Evolutionary conservation across 331 rosid species (phyloP), one percentile per base, ranked within the genome.

Genomic region (Rosa hybrid): DNA sequence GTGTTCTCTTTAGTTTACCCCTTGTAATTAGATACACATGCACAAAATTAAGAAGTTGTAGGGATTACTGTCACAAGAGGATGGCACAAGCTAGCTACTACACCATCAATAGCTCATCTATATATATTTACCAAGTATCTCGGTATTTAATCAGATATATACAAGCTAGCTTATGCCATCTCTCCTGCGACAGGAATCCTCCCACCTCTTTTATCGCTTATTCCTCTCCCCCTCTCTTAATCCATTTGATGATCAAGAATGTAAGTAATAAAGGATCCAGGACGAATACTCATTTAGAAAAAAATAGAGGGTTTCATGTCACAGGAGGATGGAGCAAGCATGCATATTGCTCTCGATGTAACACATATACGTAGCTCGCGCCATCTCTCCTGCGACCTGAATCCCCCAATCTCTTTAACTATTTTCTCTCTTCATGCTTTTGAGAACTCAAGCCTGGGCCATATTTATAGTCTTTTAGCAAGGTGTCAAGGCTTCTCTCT

Each of bases 61-160:
- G 46, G 45, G 45, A 65, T 30, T 65, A 30, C 44, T 0, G 71
- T 65, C 71, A 7, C 71, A 65, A 0, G 21, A 65, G 71, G 71
- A 65, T 65, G 71, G 46, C 71, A 65, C 71, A 34, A 65, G 71
- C 13, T 65, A 34, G 39, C 68, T 5, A 41, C 68, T 62, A 62
- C 71, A 14, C 71, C 71, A 34, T 65, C 45, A 18, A 13, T 34
- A 6, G 71, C 45, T 62, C 17, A 11, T 53, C 11, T 53, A 8
- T 7, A n/a, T 21, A 49, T 49, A 12, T 49, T 49, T 49, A 3
- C 16, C 53, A 12, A 30, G 34, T 30, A 30, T 30, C 34, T 30
- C 34, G 34, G 34, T 30, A 30, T 30, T 2, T 16, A 12, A 12
- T 7, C n/a, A 49, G 12, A 49, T 3, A 49, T 18, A 17, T 53